Conservation (phyloP, 805 yeast genomes). For the Kluyveromyces aestuarii region DNA sequence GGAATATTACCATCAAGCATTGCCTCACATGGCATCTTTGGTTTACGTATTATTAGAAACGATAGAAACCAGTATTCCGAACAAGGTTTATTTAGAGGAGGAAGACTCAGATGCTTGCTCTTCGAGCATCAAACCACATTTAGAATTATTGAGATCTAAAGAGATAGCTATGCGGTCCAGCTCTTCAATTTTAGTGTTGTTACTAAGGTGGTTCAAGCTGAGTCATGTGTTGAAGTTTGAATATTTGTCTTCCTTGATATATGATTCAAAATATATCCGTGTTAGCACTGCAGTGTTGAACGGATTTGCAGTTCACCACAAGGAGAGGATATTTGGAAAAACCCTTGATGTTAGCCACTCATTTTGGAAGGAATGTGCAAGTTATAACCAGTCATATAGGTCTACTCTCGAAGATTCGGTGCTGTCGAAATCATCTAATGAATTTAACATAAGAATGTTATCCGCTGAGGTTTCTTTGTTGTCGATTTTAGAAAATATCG, state of each 20-base stretch:
- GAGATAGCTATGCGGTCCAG: constrained; percentile 55
- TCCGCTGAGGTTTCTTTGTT: constrained; percentile 27
- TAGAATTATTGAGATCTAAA: constrained; percentile 51
- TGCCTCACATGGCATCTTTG: constrained; percentile 54
- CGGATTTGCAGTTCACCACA: constrained; percentile 20
- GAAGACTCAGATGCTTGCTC: constrained; percentile 8
- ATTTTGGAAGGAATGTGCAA: constrained; percentile 24
- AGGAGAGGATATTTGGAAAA: constrained; percentile 25
- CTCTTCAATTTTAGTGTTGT: constrained; percentile 40
- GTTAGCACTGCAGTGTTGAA: constrained; percentile 18
- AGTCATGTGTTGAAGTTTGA: constrained; percentile 76
- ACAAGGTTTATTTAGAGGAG: constrained; percentile 13
- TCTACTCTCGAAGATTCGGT: neutral
- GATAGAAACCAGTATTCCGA: constrained; percentile 41
- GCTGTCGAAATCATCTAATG: neutral
- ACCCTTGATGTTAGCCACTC: constrained; percentile 12
- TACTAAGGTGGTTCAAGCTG: constrained; percentile 70
- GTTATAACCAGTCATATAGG: constrained; percentile 8
- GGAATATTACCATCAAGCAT: constrained; percentile 40
- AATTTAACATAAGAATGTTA: constrained; percentile 7
- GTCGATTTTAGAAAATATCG: constrained; percentile 44
- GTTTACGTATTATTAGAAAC: constrained; percentile 56
- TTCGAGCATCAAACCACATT: constrained; percentile 19
- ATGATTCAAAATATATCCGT: constrained; percentile 55
- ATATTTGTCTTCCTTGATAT: constrained; percentile 58